Percentiles rank a stretch among this genome's conserved stretches.
phyloP scores from a whole-genome alignment of 345 rosid genomes.

The Rhodomyrtus tomentosa region DNA sequence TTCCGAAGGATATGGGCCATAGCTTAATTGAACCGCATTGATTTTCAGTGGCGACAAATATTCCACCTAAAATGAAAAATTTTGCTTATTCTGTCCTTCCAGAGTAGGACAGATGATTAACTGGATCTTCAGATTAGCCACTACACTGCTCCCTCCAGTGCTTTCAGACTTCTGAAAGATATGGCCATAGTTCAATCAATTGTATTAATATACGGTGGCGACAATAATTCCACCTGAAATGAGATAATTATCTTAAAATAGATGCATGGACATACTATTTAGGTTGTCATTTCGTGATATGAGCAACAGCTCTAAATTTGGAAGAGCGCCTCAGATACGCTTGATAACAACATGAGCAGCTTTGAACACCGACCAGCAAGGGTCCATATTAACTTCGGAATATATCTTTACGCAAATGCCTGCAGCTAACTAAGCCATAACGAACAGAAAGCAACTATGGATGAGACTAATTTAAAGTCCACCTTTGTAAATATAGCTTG shows the following conservation, averaged over 20 bases:
- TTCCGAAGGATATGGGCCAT: not conserved
- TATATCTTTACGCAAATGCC: not conserved
- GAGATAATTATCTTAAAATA: not conserved
- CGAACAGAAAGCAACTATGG: not conserved
- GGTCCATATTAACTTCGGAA: not conserved
- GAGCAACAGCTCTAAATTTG: not conserved
- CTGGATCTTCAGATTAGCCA: not conserved
- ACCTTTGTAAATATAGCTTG: not conserved
- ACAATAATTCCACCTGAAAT: not conserved
- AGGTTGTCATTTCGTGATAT: not conserved
- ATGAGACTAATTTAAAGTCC: not conserved
- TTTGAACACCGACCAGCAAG: not conserved
- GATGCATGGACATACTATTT: not conserved
- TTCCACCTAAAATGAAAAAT: not conserved
- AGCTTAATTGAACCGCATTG: not conserved
- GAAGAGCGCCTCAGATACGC: not conserved
- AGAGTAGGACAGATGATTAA: not conserved
- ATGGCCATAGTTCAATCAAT: not conserved
- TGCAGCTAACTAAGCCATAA: not conserved
- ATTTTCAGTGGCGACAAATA: not conserved
- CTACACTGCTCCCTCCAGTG: not conserved
- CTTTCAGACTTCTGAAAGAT: not conserved
- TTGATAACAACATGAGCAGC: not conserved
- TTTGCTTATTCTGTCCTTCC: not conserved
- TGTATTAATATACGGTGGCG: not conserved